Conservation (phyloP, 768 basidiomycete species). For the Suillus placidus region DNA sequence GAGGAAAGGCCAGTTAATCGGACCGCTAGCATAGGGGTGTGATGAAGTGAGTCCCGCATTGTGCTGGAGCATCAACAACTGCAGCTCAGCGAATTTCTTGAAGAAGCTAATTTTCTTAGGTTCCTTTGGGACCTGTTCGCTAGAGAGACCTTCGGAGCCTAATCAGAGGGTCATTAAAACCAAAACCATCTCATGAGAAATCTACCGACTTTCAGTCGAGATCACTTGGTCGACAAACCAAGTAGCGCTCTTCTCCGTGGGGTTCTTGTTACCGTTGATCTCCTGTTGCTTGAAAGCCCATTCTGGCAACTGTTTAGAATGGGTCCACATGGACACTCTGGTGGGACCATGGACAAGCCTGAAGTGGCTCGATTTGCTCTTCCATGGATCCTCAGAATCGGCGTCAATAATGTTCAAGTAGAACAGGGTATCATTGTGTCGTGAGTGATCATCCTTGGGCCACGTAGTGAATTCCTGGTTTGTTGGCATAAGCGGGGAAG, state of each 20-base stretch:
- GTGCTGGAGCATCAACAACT: conserved; percentile 95
- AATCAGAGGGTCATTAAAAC: conserved; percentile 12
- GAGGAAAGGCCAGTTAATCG: conserved; percentile 98
- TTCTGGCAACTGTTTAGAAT: conserved; percentile 80
- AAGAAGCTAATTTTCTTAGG: conserved; percentile 90
- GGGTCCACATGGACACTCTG: conserved; percentile 94
- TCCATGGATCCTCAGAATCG: conserved; percentile 81
- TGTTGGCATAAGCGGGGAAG: conserved; percentile 94
- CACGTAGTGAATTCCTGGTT: conserved; percentile 99
- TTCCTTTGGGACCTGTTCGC: conserved; percentile 55
- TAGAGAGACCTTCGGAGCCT: conserved; percentile 59
- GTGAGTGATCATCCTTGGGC: conserved; percentile 72
- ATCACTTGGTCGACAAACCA: conserved; percentile 92
- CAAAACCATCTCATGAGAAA: not conserved
- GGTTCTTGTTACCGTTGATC: conserved; percentile 95
- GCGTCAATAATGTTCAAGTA: conserved; percentile 71
- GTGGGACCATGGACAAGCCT: conserved; percentile 87
- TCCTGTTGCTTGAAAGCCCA: conserved; percentile 99
- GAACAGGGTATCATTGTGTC: conserved; percentile 91
- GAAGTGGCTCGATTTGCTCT: conserved; percentile 93
- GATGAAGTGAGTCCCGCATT: conserved; percentile 98
- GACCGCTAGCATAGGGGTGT: conserved; percentile 95
- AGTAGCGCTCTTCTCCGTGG: conserved; percentile 74
- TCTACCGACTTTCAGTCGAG: conserved; percentile 62
- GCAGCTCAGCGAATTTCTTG: conserved; percentile 91